These are phyloP conservation scores for Leccinellum luteum DNA, from an alignment of 768 basidiomycete species.

Conservation along the genomic window DNA sequence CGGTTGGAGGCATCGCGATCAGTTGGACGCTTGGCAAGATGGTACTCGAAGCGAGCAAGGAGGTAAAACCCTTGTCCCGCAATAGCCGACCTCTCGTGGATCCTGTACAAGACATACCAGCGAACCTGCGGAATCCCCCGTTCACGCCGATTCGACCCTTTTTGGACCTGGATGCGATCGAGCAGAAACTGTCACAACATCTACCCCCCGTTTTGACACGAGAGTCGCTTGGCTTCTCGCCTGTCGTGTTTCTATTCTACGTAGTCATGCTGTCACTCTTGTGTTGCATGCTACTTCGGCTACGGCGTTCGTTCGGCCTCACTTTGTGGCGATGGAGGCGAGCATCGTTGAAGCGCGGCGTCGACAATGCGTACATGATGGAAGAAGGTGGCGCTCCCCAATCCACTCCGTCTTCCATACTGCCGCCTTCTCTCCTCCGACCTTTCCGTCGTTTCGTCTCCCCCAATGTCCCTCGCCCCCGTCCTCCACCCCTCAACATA, in stretches of 20 bases:
- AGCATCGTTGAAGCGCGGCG: constrained; percentile 33
- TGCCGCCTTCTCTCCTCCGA: constrained; percentile 26
- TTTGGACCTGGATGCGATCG: constrained; percentile 55
- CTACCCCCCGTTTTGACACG: constrained; percentile 62
- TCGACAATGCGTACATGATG: constrained; percentile 36
- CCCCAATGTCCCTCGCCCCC: constrained; percentile 20
- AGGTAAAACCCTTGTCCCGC: constrained; percentile 54
- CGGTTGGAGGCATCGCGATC: constrained; percentile 90
- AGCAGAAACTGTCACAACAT: constrained; percentile 64
- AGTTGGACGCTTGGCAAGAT: constrained; percentile 99
- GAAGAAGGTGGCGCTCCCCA: constrained; percentile 41
- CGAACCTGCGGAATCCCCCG: constrained; percentile 44
- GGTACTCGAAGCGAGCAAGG: constrained; percentile 95
- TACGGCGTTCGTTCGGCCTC: constrained; percentile 55
- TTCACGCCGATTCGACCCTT: constrained; percentile 66
- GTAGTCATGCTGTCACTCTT: constrained; percentile 42
- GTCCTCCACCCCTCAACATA: constrained; percentile 20
- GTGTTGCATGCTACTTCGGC: constrained; percentile 46
- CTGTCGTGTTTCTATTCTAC: constrained; percentile 60
- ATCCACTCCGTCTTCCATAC: constrained; percentile 15
- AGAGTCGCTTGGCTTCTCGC: constrained; percentile 70
- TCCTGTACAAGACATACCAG: constrained; percentile 64
- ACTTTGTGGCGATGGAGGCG: constrained; percentile 46
- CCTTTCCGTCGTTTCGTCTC: constrained; percentile 28
- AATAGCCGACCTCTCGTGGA: constrained; percentile 61